A percentile compares a stretch with the other conserved stretches of the same genome.
phyloP scores from a whole-genome alignment of 345 rosid species.

The Populus nigra region DNA sequence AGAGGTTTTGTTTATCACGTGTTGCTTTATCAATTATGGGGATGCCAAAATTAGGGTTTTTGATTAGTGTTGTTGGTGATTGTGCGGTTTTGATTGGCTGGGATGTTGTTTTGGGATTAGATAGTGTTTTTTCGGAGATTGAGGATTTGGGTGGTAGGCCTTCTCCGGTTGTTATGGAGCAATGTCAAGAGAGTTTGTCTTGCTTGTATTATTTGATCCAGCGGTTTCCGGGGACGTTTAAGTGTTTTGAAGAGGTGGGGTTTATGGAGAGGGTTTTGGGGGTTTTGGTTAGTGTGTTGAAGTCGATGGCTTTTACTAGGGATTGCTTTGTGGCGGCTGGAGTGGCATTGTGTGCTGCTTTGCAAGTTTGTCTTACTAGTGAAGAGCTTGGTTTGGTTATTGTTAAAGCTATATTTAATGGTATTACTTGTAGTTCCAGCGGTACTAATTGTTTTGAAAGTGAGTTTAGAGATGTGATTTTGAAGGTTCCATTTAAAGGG shows the following conservation, averaged over 20 bases:
- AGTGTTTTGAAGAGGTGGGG: conserved; percentile 34
- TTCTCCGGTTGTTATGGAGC: conserved; percentile 91
- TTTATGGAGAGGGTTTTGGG: conserved; percentile 55
- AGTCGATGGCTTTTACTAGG: conserved; percentile 63
- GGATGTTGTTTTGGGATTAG: conserved; percentile 71
- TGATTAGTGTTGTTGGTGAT: conserved; percentile 68
- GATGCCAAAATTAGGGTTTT: conserved; percentile 78
- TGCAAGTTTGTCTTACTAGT: conserved; percentile 67
- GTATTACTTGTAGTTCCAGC: conserved; percentile 24
- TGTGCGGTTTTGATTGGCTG: conserved; percentile 66
- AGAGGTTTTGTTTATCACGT: conserved; percentile 70
- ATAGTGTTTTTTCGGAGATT: conserved; percentile 55
- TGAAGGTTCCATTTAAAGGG: conserved; percentile 61
- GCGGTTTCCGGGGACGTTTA: conserved; percentile 63
- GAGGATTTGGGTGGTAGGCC: conserved; percentile 60
- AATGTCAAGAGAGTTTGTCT: conserved; percentile 87
- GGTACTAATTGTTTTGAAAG: conserved; percentile 20
- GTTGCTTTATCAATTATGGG: conserved; percentile 82
- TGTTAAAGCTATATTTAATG: conserved; percentile 58
- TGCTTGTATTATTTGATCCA: conserved; percentile 91
- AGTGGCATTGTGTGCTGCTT: conserved; percentile 77
- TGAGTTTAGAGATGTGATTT: conserved; percentile 37
- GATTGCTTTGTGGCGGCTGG: conserved; percentile 96
- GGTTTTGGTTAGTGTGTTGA: conserved; percentile 60
- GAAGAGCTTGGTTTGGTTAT: conserved; percentile 71